Percentiles rank a stretch among this genome's conserved stretches.
phyloP scores from a whole-genome alignment of 106 monocot species.

The Narthecium ossifragum region DNA sequence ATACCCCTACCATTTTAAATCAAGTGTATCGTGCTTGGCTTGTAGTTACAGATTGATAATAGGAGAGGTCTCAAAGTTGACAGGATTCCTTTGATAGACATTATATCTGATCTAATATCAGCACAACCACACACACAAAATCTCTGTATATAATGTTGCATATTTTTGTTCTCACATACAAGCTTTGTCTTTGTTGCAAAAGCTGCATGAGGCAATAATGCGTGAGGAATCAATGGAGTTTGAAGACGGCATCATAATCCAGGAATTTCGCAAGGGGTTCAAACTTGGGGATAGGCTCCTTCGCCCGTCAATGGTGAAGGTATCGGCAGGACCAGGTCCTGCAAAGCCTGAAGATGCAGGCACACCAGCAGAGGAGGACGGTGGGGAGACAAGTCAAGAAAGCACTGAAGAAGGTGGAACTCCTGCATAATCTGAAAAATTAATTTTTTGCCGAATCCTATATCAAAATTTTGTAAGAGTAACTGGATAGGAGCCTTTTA shows the following conservation, averaged over 20 bases:
- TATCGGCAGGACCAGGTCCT: constrained; percentile 85
- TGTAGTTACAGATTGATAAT: no score
- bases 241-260: constrained; percentile 70
- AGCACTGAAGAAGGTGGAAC: constrained; percentile 17
- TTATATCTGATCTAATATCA: no score
- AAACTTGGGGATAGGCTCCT: constrained; percentile 78
- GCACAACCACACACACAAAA: no score
- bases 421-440: not conserved
- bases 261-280: constrained; percentile 89
- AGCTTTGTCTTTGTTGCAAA: constrained; percentile 12
- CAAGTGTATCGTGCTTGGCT: no score
- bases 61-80: no score
- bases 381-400: constrained; percentile 15
- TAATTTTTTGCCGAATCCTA: not conserved
- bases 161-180: no score
- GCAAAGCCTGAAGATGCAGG: constrained; percentile 33
- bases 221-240: constrained; percentile 66
- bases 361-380: constrained; percentile 10
- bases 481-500: no score
- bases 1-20: no score
- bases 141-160: no score
- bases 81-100: no score
- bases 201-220: constrained; percentile 97
- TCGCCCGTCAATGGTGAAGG: constrained; percentile 89
- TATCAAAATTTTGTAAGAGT: constrained; percentile 1